A percentile compares a stretch with the other conserved stretches of the same genome.
Evolutionary conservation across 1,139 yeast genomes (phyloP).

Genomic region (Scheffersomyces titani): DNA sequence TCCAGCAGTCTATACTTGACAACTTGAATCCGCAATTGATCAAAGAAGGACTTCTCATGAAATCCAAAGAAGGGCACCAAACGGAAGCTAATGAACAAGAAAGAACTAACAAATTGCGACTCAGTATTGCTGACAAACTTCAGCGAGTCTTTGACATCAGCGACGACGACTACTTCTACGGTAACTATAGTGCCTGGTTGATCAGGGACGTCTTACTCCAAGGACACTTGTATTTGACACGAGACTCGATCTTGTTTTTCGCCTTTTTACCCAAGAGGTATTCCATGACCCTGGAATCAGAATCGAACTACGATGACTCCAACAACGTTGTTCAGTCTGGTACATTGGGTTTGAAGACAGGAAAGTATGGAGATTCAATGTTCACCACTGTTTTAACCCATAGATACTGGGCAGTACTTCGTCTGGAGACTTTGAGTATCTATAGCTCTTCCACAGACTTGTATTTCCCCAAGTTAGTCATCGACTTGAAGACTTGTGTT

Average conservation of each 20-base stretch:
- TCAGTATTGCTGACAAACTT: slow-evolving; percentile 38
- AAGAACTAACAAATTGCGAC: slow-evolving; percentile 19
- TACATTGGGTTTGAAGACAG: slow-evolving; percentile 51
- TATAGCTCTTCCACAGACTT: slow-evolving; percentile 73
- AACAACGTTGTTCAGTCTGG: slow-evolving; percentile 42
- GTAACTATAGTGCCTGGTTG: slow-evolving; percentile 76
- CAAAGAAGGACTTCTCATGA: slow-evolving; percentile 21
- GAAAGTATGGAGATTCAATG: slow-evolving; percentile 42
- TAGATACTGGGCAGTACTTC: slow-evolving; percentile 74
- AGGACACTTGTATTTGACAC: slow-evolving; percentile 79
- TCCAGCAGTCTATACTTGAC: slow-evolving; percentile 37
- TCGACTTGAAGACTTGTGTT: slow-evolving; percentile 68
- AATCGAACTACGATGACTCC: slow-evolving; percentile 28
- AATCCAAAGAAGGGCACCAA: slow-evolving; percentile 12
- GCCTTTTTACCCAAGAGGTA: slow-evolving; percentile 71
- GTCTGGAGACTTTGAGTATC: slow-evolving; percentile 68
- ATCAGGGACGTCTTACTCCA: slow-evolving; percentile 80
- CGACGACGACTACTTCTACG: slow-evolving; percentile 52
- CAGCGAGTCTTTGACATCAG: slow-evolving; percentile 40
- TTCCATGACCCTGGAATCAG: slow-evolving; percentile 6
- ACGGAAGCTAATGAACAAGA: slow-evolving; percentile 9
- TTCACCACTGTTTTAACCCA: slow-evolving; percentile 36
- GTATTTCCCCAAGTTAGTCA: slow-evolving; percentile 77
- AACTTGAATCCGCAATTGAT: slow-evolving; percentile 30
- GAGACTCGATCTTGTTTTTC: slow-evolving; percentile 65